phyloP scores from a whole-genome alignment of 169 alveolate genomes.

The Eimeria acervulina region DNA sequence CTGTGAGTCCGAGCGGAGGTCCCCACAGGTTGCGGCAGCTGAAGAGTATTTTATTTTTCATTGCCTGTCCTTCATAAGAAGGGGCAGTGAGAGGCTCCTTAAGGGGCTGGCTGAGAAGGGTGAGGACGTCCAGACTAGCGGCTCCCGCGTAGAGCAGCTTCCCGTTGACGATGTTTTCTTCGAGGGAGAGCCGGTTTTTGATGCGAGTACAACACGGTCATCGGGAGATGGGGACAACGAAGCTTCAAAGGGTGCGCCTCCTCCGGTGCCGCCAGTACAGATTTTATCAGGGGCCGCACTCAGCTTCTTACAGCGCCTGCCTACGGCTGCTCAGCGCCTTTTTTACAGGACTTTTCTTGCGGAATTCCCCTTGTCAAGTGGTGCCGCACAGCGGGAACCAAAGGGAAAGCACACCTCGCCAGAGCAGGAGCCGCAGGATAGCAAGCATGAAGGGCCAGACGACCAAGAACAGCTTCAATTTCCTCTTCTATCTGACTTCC shows the following conservation, averaged over 20 bases:
- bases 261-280: slow-evolving; percentile 30
- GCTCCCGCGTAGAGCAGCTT: neutral
- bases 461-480: neutral
- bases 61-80: slow-evolving; percentile 25
- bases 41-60: slow-evolving; percentile 62
- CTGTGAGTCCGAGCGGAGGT: slow-evolving; percentile 61
- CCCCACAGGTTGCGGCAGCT: slow-evolving; percentile 67
- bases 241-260: slow-evolving; percentile 40
- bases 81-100: slow-evolving; percentile 49
- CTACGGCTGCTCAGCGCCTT: slow-evolving; percentile 77
- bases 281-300: slow-evolving; percentile 43
- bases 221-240: slow-evolving; percentile 24
- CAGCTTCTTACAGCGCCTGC: slow-evolving; percentile 52
- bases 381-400: neutral
- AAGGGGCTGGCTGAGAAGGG: slow-evolving; percentile 24
- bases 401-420: neutral
- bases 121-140: neutral
- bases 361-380: slow-evolving; percentile 46
- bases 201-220: neutral
- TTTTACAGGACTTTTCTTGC: slow-evolving; percentile 71
- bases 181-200: neutral
- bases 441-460: neutral
- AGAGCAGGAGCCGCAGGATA: slow-evolving; percentile 42
- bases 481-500: slow-evolving; percentile 58
- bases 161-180: neutral